Evolutionary conservation across 805 yeast species (phyloP).

Genomic region (Yamadazyma takamatsuzukensis): DNA sequence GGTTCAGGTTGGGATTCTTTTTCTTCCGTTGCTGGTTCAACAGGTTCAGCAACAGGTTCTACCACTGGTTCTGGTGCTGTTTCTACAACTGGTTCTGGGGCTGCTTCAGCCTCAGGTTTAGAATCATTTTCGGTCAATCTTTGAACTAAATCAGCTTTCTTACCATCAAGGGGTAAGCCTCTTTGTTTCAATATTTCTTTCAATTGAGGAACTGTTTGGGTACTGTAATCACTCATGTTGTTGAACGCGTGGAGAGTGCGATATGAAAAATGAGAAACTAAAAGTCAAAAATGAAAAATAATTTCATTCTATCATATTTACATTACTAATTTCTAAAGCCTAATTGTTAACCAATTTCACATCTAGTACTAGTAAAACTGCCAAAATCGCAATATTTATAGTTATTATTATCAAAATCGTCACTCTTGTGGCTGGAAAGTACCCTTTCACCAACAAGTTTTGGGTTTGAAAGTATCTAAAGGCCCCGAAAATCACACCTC

Average conservation of each 20-base stretch:
- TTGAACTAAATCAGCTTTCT: slow-evolving; percentile 72
- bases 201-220: slow-evolving; percentile 79
- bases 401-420: slow-evolving; percentile 15
- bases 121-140: slow-evolving; percentile 59
- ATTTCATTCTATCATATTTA: no score
- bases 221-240: slow-evolving; percentile 51
- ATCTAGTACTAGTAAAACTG: slow-evolving; percentile 18
- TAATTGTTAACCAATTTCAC: slow-evolving; percentile 11
- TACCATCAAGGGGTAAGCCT: slow-evolving; percentile 68
- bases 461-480: slow-evolving; percentile 25
- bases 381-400: slow-evolving; percentile 16
- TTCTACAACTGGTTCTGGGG: slow-evolving; percentile 15
- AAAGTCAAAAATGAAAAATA: no score
- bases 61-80: slow-evolving; percentile 12
- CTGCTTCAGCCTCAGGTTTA: slow-evolving; percentile 15
- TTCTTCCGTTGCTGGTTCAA: slow-evolving; percentile 11
- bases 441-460: slow-evolving; percentile 14
- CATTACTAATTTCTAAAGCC: no score
- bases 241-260: no score
- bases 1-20: slow-evolving; percentile 19
- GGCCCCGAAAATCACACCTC: slow-evolving; percentile 19
- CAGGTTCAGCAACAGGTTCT: slow-evolving; percentile 13
- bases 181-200: slow-evolving; percentile 69
- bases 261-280: no score
- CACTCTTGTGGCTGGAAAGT: slow-evolving; percentile 23